Evolutionary conservation across 108 stramenopile species (phyloP), one percentile per base, ranked within the genome.

Genomic region (Stephanodiscus minutulus): DNA sequence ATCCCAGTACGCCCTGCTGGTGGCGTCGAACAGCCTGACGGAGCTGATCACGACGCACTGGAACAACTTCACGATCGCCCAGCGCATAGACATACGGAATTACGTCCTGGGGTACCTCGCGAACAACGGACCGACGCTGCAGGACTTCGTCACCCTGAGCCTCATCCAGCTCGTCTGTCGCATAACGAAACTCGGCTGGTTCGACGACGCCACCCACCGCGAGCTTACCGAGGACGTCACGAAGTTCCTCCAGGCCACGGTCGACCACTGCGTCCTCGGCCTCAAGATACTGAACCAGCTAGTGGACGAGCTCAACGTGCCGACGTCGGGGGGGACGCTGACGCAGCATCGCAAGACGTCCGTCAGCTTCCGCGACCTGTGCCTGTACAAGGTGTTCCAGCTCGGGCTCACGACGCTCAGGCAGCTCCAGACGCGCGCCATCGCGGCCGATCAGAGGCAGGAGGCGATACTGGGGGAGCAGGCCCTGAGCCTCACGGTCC

Each of bases 171-270:
- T 99, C 25, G 93, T 97, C 15, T 97, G 97, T 77, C 92, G 98
- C 60, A 97, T 98, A 70, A 99, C 97, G 71, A 99, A 99, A 82
- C 77, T 98, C 36, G 97, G 97, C 4, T 99, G 98, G 98, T 98
- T 98, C 70, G 97, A 98, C 68, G 97, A 98, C 75, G 62, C 81
- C 31, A 83, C 88, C 12, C 95, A 96, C 77, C 79, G 98, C 48
- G 96, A 98, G 67, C 70, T 99, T 49, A 91, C 95, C 7, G 96
- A 97, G 55, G 97, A 98, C 59, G 95, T 97, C 11, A 95, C 90
- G 70, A 97, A 96, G 62, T 97, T 99, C 55, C 76, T 99, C 21
- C 94, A 96, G 74, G 96, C 96, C 11, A 96, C 95, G 8, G 85
- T 96, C 8, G 97, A 96, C 60, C 96, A 97, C 71, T 97, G 96